These are phyloP conservation scores for Candida sakaeoensis DNA, from an alignment of 805 yeast genomes.

Conservation along the genomic window DNA sequence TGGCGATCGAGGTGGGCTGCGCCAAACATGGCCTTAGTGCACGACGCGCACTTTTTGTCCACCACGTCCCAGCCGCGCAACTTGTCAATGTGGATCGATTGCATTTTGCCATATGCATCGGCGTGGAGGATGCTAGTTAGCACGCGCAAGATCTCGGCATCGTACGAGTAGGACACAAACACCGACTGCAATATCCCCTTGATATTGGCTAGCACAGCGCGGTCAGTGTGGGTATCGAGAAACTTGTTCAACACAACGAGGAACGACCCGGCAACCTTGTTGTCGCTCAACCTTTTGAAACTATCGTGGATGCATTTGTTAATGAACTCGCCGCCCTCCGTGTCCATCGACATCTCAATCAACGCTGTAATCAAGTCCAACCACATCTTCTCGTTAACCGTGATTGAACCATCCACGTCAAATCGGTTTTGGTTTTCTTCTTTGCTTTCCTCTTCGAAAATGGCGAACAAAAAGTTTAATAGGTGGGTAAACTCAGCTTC, in stretches of 20 bases:
- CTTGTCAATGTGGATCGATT: constrained; percentile 37
- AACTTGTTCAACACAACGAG: constrained; percentile 53
- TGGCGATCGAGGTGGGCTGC: constrained; percentile 37
- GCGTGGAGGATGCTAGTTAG: constrained; percentile 53
- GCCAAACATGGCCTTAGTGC: constrained; percentile 77
- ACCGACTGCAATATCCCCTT: constrained; percentile 59
- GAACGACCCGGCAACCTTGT: constrained; percentile 37
- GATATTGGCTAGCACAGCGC: constrained; percentile 56
- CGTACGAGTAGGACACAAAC: constrained; percentile 61
- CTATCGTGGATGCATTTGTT: constrained; percentile 29
- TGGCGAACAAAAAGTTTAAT: constrained; percentile 28
- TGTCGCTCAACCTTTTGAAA: constrained; percentile 30
- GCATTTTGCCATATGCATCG: constrained; percentile 49
- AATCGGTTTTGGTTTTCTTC: too few species aligned
- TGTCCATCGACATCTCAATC: constrained; percentile 18
- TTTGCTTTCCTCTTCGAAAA: constrained; percentile 28
- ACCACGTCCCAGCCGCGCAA: constrained; percentile 56
- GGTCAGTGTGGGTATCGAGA: constrained; percentile 44
- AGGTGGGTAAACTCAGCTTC: constrained; percentile 28
- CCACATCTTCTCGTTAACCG: constrained; percentile 28
- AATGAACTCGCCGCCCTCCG: constrained; percentile 11
- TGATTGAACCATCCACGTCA: too few species aligned
- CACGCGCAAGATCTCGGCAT: constrained; percentile 50
- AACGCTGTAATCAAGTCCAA: constrained; percentile 22
- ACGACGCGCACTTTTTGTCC: constrained; percentile 63